Evolutionary conservation across 345 rosid species (phyloP), one percentile per base, ranked within the genome.

Genomic region (Arabis alpina): DNA sequence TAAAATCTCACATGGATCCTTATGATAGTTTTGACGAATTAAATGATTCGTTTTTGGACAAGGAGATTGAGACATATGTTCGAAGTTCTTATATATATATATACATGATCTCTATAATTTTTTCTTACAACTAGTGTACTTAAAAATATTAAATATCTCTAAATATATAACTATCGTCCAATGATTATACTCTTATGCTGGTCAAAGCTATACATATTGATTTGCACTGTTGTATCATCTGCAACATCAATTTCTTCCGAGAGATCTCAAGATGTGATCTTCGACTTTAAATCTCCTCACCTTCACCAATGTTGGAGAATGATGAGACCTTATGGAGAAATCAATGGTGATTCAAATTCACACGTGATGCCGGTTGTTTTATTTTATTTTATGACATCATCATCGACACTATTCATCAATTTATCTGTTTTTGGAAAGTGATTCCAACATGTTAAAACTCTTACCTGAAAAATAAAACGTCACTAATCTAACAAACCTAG

Each of bases 1-100:
- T 39, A 61, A 58, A 73, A 51, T 11, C 19, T 52, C 73, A 59
- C 73, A 74, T 74, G 77, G 76, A 42, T 58, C 64, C 59, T 39
- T 73, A 73, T 48, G 66, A 73, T 65, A 57, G 66, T 65, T 64
- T 64, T 64, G 59, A 49, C 54, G 53, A 73, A 48, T 39, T 65
- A 48, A 42, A 56, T 73, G 52, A 65, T 73, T 56, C 54, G 7
- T 40, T 65, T 49, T 37, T 15, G 75, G 68, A 61, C 68, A 40
- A 41, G 30, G 51, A 37, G 45, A 45, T 56, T 10, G 51, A 54
- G 50, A 57, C 59, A 73, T 12, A 51, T 55, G 45, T 32, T 60
- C 52, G 42, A 70, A 40, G 13, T 50, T 40, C 6, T 14, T 43
- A 16, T 69, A 19, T 8, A 32, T 30, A 30, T 4, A 30, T 30